Base-by-base conservation (phyloP, 2,329 filamentous ascomycete genomes). In the Xylariaceae sp. region DNA sequence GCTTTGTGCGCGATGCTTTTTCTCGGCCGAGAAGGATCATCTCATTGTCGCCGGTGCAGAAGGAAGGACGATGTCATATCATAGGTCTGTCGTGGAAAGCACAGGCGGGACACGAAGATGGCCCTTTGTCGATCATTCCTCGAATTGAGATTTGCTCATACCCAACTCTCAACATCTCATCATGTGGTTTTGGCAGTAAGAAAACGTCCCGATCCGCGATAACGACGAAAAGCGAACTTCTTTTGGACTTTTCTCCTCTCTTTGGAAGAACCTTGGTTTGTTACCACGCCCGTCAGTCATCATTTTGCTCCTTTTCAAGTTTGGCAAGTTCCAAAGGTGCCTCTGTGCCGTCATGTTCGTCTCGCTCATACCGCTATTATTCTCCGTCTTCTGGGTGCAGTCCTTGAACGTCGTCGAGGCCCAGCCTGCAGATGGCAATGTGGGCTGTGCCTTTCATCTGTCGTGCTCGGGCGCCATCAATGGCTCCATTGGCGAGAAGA, bases 401-500 rank as follows among this genome's bases (percentile, higher is more conserved):
- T 57, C 62, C 10, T 9, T 59, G n/a, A 51, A 53, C 58, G 55
- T 62, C 10, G 63, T 63, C 39, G 61, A 59, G 18, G 73, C 74
- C 55, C 71, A 78, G 23, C 68, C 73, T 62, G 69, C 71, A 47
- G 73, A 74, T 49, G 73, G 75, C 57, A 76, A 78, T 64, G 78
- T 77, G 45, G 73, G 69, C 51, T 82, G 82, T 67, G 79, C 78
- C 63, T 85, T 87, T 71, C 74, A 77, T 60, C 67, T 87, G 41
- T 76, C 73, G 3, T 78, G 81, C 41, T 75, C 75, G 44, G 81
- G 81, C 15, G 76, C 73, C 58, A 71, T 74, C 15, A 75, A 77
- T 35, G 83, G 84, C n/a, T 69, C 75, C 3, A 74, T 88, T 48
- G 85, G 83, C 9, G 81, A 88, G 69, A 76, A 88, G 44, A 66